Evolutionary conservation across 495 filamentous ascomycete species (phyloP).

Genomic region (Tuber microsphaerosporum): DNA sequence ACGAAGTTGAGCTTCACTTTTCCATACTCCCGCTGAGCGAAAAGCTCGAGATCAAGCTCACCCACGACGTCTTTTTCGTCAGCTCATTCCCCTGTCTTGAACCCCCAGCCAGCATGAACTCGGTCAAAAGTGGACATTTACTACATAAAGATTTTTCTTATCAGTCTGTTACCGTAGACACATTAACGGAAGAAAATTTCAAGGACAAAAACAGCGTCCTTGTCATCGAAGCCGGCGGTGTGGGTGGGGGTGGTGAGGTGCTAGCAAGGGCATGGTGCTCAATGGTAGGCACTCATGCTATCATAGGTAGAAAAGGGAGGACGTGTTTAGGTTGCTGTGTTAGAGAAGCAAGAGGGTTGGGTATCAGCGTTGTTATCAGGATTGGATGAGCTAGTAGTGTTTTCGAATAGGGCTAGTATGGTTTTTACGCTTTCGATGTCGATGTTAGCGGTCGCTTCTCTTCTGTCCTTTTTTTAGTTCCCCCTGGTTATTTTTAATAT

Average conservation of each 20-base stretch:
- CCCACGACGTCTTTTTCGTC: conserved; percentile 29
- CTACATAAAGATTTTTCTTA: conserved; percentile 33
- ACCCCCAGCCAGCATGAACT: conserved; percentile 14
- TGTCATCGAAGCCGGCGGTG: conserved; percentile 25
- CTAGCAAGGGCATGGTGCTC: conserved; percentile 64
- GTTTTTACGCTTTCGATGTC: background rate
- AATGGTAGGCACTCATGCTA: conserved; percentile 59
- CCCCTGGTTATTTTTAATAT: background rate
- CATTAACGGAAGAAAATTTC: conserved; percentile 7
- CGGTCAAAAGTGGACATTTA: conserved; percentile 12
- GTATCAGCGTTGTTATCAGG: conserved; percentile 56
- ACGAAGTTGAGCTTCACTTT: conserved; percentile 28
- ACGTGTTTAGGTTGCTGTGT: conserved; percentile 63
- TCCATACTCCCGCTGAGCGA: conserved; percentile 13
- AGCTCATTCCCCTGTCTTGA: conserved; percentile 31
- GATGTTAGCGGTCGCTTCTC: background rate
- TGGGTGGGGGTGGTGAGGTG: conserved; percentile 36
- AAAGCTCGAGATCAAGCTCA: conserved; percentile 17
- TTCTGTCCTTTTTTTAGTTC: background rate
- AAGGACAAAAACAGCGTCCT: conserved; percentile 14
- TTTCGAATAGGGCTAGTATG: background rate
- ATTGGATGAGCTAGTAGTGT: conserved; percentile 11
- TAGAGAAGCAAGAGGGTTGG: conserved; percentile 61
- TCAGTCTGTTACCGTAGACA: conserved; percentile 14
- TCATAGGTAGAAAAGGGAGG: conserved; percentile 58